Evolutionary conservation across 345 rosid species (phyloP), one percentile per base, ranked within the genome.

Genomic region (Linum usitatissimum): DNA sequence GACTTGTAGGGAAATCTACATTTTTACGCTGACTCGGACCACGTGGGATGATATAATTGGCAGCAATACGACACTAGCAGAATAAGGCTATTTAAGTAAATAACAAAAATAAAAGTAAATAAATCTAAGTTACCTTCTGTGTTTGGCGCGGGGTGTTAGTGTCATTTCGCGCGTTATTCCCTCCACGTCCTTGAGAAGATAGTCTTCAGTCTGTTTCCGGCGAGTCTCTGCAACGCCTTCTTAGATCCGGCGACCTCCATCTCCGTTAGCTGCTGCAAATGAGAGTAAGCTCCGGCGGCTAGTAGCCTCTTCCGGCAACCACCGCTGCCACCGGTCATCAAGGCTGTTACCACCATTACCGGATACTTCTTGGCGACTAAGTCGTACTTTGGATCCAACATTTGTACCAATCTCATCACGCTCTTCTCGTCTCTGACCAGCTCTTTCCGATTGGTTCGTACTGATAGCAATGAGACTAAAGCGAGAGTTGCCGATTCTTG

Each of bases 371-470:
- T 86, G 31, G 67, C 59, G 38, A 84, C 79, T 9, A 56, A 38
- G 69, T 84, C 89, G 55, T 81, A 67, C 61, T 67, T 81, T 2
- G 86, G 90, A 76, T 88, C 91, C 75, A 86, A 66, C 93, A 86
- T 80, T 67, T 80, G 80, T 40, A 83, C 83, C 64, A 88, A 70
- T 51, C 87, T 79, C 83, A 75, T 81, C 68, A 84, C 21, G 62
- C 86, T 69, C 75, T 88, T 86, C 76, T 86, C 96, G 14, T 86
- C 96, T 67, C 76, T 74, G 13, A 75, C 80, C 59, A 86, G 56
- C 55, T 86, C 93, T 60, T 83, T 88, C 72, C 83, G 73, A 42
- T 83, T 88, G 28, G 88, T 79, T 42, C 81, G 73, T 30, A 86
- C 88, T 0, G 78, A 68, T 60, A 88, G 67, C 54, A 88, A 61